phyloP scores from a whole-genome alignment of 257 asterid genomes.

The Capsicum baccatum region DNA sequence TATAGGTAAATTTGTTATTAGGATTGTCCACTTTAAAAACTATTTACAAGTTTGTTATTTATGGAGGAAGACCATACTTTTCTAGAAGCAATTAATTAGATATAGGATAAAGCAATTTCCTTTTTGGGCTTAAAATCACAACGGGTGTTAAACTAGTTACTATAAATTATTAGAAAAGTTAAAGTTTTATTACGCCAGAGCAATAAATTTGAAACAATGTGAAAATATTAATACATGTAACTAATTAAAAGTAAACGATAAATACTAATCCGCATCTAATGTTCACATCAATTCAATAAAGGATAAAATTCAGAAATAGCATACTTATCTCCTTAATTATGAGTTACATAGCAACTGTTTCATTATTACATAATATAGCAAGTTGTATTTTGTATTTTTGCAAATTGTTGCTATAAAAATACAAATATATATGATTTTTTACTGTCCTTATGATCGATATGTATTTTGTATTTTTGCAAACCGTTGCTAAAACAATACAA shows the following conservation, averaged over 20 bases:
- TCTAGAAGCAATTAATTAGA: not conserved
- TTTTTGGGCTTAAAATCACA: too few species aligned
- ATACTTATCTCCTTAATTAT: too few species aligned
- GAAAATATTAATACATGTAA: not conserved
- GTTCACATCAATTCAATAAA: not conserved
- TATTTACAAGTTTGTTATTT: not conserved
- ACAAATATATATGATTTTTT: too few species aligned
- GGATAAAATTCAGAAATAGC: too few species aligned
- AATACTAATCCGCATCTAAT: not conserved
- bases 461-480: too few species aligned
- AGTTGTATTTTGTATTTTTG: too few species aligned
- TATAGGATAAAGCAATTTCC: not conserved
- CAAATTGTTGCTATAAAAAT: too few species aligned
- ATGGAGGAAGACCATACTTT: not conserved
- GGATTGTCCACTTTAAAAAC: not conserved
- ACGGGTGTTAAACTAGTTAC: not conserved
- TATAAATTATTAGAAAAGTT: too few species aligned
- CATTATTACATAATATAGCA: too few species aligned
- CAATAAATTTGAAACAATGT: not conserved
- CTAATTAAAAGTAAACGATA: not conserved
- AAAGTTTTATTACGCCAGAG: not conserved
- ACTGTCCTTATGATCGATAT: too few species aligned
- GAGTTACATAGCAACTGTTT: too few species aligned
- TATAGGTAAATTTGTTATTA: not conserved
- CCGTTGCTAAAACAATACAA: too few species aligned